Conservation (phyloP, 805 yeast genomes). For the Yarrowia sp. region DNA sequence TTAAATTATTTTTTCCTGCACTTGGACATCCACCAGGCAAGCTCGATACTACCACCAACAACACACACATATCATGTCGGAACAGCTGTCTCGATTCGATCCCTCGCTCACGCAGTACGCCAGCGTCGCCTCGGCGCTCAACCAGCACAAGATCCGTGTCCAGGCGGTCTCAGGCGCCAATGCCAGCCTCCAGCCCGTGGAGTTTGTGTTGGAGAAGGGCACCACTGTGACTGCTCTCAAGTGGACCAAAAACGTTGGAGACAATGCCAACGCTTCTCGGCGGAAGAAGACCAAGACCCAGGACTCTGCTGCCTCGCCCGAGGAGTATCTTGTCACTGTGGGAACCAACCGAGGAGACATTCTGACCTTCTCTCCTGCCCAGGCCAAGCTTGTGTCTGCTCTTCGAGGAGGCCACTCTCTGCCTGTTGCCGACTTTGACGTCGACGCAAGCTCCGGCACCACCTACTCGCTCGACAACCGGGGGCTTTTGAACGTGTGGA, state of each 20-base stretch:
- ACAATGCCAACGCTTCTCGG: slow-evolving; percentile 39
- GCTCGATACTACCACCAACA: background rate
- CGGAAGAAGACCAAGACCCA: slow-evolving; percentile 47
- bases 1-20: slow-evolving; percentile 35
- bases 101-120: slow-evolving; percentile 68
- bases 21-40: slow-evolving; percentile 30
- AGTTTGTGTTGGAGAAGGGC: slow-evolving; percentile 61
- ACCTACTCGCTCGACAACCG: slow-evolving; percentile 38
- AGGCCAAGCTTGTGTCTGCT: slow-evolving; percentile 62
- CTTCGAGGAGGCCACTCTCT: slow-evolving; percentile 57
- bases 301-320: slow-evolving; percentile 41
- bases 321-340: slow-evolving; percentile 59
- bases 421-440: slow-evolving; percentile 57
- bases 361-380: slow-evolving; percentile 70
- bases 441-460: slow-evolving; percentile 52
- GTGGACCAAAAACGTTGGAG: slow-evolving; percentile 56
- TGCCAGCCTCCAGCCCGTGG: slow-evolving; percentile 52
- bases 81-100: slow-evolving; percentile 56
- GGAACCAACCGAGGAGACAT: slow-evolving; percentile 72
- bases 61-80: slow-evolving; percentile 33
- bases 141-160: slow-evolving; percentile 71
- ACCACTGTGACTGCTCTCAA: slow-evolving; percentile 57
- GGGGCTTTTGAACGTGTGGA: slow-evolving; percentile 31
- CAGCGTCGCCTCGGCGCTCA: slow-evolving; percentile 69
- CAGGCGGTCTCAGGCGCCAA: slow-evolving; percentile 59